phyloP scores from a whole-genome alignment of 2,329 filamentous ascomycete genomes.

The Plectosphaerella plurivora region DNA sequence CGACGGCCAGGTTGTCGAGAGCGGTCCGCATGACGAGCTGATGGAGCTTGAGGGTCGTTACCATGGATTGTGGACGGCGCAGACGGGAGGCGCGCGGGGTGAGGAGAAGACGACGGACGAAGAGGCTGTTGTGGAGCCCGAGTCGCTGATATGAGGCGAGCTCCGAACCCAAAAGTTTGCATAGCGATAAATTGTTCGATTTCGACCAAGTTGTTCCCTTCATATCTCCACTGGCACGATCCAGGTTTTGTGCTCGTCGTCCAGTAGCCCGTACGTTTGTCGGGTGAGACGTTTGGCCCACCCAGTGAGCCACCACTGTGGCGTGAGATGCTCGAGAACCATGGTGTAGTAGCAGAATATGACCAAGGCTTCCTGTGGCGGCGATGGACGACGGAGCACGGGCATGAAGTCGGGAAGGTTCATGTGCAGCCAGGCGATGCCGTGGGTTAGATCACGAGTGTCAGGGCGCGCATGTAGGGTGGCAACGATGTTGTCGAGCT shows the following conservation, averaged over 20 bases:
- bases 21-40: slow-evolving; percentile 56
- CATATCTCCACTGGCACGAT: neutral
- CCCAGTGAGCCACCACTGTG: neutral
- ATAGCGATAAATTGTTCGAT: neutral
- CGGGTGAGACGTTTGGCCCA: neutral
- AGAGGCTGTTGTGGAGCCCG: neutral
- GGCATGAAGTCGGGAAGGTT: neutral
- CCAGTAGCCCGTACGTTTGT: neutral
- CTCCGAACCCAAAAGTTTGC: neutral
- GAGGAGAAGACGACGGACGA: neutral
- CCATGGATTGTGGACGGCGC: slow-evolving; percentile 60
- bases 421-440: neutral
- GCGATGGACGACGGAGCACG: neutral
- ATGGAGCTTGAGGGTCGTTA: slow-evolving; percentile 57
- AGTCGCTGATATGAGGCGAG: too few relatives aligned
- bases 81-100: slow-evolving; percentile 27
- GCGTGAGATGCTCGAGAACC: neutral
- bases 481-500: neutral
- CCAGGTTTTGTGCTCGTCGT: neutral
- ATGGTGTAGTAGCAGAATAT: slow-evolving; percentile 1
- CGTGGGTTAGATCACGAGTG: neutral
- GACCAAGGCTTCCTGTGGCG: neutral
- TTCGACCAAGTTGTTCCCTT: neutral
- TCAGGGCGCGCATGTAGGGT: neutral
- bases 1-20: slow-evolving; percentile 58